Evolutionary conservation across 345 rosid genomes (phyloP).

Genomic region (Sonneratia caseolaris): DNA sequence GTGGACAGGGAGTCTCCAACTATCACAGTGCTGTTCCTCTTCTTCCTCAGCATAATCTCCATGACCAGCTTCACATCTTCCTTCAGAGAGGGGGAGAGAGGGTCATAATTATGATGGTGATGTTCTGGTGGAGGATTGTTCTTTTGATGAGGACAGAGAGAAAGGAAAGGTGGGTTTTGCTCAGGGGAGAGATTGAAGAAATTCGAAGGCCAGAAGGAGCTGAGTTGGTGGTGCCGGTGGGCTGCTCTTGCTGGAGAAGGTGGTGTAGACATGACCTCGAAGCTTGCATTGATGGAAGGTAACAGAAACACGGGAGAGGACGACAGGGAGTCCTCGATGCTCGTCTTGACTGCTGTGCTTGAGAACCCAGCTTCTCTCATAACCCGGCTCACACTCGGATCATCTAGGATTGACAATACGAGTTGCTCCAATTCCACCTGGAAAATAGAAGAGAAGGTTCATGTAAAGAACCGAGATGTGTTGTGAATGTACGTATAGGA

Average conservation of each 20-base stretch:
- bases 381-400: slow-evolving; percentile 62
- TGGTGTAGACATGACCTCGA: slow-evolving; percentile 82
- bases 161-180: slow-evolving; percentile 44
- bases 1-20: slow-evolving; percentile 58
- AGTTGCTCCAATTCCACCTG: slow-evolving; percentile 58
- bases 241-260: slow-evolving; percentile 48
- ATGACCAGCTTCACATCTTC: slow-evolving; percentile 57
- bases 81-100: slow-evolving; percentile 19
- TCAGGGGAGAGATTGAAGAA: slow-evolving; percentile 44
- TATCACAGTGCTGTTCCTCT: slow-evolving; percentile 54
- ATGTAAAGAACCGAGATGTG: too few species aligned
- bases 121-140: slow-evolving; percentile 1
- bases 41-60: slow-evolving; percentile 56
- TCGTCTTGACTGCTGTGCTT: slow-evolving; percentile 32
- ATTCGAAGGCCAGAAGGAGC: slow-evolving; percentile 48
- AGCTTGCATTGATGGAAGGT: not conserved
- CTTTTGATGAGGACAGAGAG: slow-evolving; percentile 14
- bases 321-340: slow-evolving; percentile 15
- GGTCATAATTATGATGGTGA: not conserved
- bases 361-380: slow-evolving; percentile 33
- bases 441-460: not conserved
- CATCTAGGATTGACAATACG: slow-evolving; percentile 61
- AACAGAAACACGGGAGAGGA: slow-evolving; percentile 6
- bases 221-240: slow-evolving; percentile 26
- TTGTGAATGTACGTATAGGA: too few species aligned